Conservation (phyloP, 2,329 filamentous ascomycete species). For the Botrytis cinerea region DNA sequence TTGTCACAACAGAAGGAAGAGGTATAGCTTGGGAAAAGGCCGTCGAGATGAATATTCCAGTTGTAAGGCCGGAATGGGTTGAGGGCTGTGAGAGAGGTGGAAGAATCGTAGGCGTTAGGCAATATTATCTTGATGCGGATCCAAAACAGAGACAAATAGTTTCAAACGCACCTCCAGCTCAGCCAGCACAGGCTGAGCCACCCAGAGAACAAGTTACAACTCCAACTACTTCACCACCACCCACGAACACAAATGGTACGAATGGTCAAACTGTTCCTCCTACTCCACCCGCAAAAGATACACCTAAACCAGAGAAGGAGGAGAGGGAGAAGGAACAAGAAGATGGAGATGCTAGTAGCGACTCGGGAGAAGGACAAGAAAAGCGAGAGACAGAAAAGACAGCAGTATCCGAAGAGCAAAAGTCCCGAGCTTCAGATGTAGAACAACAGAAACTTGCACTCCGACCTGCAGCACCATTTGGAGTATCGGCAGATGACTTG, state of each 20-base stretch:
- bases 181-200: constrained; percentile 30
- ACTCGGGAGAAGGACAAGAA: constrained; percentile 35
- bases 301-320: constrained; percentile 31
- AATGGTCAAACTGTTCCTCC: constrained; percentile 36
- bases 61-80: constrained; percentile 95
- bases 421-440: constrained; percentile 57
- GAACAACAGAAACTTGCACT: constrained; percentile 56
- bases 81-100: constrained; percentile 94
- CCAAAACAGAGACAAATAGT: constrained; percentile 41
- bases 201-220: constrained; percentile 29
- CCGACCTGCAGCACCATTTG: constrained; percentile 44
- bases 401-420: constrained; percentile 53
- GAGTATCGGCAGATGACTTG: constrained; percentile 40
- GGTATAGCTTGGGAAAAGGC: constrained; percentile 94
- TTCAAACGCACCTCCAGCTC: constrained; percentile 26
- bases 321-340: constrained; percentile 36
- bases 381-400: constrained; percentile 41
- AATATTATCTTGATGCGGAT: constrained; percentile 92
- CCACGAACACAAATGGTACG: constrained; percentile 35
- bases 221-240: constrained; percentile 31
- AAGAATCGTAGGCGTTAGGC: constrained; percentile 88
- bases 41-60: constrained; percentile 95
- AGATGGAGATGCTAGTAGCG: constrained; percentile 28
- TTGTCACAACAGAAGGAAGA: constrained; percentile 91
- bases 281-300: constrained; percentile 39